Conservation (phyloP, 2,329 filamentous ascomycete species). For the Dothiorella sarmentorum region DNA sequence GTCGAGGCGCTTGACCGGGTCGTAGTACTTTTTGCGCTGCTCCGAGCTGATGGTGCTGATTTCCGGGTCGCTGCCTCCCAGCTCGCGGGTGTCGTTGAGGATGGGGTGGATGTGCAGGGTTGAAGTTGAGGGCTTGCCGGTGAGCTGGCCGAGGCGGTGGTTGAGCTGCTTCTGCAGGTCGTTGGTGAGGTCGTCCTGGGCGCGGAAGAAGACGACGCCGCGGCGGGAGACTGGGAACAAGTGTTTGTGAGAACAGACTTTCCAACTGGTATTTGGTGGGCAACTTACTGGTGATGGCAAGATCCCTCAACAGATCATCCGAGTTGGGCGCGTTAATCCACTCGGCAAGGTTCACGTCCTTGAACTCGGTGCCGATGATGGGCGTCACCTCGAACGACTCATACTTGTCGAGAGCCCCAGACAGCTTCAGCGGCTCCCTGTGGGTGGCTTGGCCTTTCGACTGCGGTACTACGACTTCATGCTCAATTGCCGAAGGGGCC, state of each 20-base stretch:
- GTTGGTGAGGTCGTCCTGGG: slow-evolving; percentile 48
- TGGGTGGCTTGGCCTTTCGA: slow-evolving; percentile 3
- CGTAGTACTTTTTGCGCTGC: slow-evolving; percentile 40
- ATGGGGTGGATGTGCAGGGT: slow-evolving; percentile 61
- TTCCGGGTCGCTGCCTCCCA: slow-evolving; percentile 35
- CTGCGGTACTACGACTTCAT: slow-evolving; percentile 9
- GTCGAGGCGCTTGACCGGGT: slow-evolving; percentile 34
- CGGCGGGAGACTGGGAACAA: slow-evolving; percentile 46
- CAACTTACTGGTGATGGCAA: slow-evolving; percentile 48
- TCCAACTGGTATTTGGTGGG: background rate
- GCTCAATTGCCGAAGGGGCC: slow-evolving; percentile 16
- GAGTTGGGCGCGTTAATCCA: slow-evolving; percentile 61
- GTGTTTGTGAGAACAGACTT: no score
- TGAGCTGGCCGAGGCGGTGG: slow-evolving; percentile 55
- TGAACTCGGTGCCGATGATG: slow-evolving; percentile 60
- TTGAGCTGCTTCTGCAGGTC: slow-evolving; percentile 52
- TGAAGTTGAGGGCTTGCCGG: slow-evolving; percentile 55
- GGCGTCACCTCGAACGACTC: slow-evolving; percentile 60
- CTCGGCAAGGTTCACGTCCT: slow-evolving; percentile 57
- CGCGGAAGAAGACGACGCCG: slow-evolving; percentile 54
- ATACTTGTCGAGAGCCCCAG: slow-evolving; percentile 51
- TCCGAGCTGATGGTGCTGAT: slow-evolving; percentile 48
- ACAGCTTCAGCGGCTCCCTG: slow-evolving; percentile 45
- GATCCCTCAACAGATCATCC: slow-evolving; percentile 61
- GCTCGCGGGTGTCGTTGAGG: slow-evolving; percentile 42